Conservation (phyloP, 2,329 filamentous ascomycete genomes). For the Cordyceps pruinosa region DNA sequence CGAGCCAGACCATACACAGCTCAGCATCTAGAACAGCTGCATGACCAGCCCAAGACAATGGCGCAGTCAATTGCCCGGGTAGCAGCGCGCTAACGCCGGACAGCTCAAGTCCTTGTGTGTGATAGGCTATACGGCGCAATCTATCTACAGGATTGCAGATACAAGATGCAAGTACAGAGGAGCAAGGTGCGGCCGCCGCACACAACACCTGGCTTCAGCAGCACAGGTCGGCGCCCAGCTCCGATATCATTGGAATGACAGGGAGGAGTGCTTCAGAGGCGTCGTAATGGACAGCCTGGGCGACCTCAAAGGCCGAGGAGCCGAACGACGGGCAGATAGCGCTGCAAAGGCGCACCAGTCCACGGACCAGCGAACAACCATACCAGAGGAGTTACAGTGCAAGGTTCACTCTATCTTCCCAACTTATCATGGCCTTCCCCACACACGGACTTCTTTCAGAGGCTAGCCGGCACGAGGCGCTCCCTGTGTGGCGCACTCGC, state of each 20-base stretch:
- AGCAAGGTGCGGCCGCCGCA: too few species aligned
- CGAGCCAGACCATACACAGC: background rate
- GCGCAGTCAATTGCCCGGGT: background rate
- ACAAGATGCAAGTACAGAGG: background rate
- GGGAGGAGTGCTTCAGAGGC: background rate
- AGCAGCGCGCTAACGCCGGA: conserved; percentile 4
- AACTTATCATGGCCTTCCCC: background rate
- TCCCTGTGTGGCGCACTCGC: background rate
- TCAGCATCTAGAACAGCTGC: background rate
- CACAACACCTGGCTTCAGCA: background rate
- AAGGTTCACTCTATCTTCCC: background rate
- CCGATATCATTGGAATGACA: background rate
- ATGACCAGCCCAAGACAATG: background rate
- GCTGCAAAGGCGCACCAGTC: background rate
- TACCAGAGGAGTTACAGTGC: background rate
- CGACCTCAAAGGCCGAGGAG: background rate
- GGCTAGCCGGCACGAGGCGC: conserved; percentile 2
- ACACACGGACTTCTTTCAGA: background rate
- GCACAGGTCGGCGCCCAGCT: background rate
- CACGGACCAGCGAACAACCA: background rate
- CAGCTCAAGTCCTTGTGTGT: background rate
- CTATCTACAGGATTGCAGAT: background rate
- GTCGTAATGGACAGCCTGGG: background rate
- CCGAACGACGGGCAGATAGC: background rate
- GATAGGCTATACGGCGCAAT: background rate